phyloP scores from a whole-genome alignment of 148 eudicot genomes.

The Mesembryanthemum crystallinum region DNA sequence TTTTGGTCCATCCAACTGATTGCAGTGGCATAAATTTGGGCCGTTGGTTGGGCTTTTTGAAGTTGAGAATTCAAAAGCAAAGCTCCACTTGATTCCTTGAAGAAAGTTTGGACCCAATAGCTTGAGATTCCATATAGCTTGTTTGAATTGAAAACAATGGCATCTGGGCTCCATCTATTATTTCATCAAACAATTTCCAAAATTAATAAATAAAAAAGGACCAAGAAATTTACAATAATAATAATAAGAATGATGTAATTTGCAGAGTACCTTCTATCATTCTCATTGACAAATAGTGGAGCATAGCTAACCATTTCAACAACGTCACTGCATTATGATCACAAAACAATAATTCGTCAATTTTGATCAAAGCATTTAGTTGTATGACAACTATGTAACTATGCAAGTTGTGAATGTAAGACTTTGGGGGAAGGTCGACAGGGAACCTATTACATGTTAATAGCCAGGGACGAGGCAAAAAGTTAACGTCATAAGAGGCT shows the following conservation, averaged over 20 bases:
- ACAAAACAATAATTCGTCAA: neutral
- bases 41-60: conserved; percentile 25
- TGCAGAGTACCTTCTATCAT: conserved; percentile 30
- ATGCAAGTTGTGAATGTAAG: too few species aligned
- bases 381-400: too few species aligned
- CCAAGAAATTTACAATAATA: neutral
- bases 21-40: conserved; percentile 49
- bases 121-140: conserved; percentile 70
- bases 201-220: neutral
- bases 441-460: too few species aligned
- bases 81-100: conserved; percentile 71
- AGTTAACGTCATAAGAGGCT: too few species aligned
- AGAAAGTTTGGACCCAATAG: conserved; percentile 84
- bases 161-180: conserved; percentile 67
- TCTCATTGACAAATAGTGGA: conserved; percentile 64
- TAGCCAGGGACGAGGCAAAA: too few species aligned
- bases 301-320: conserved; percentile 93
- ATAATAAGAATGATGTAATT: neutral
- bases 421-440: too few species aligned
- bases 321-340: conserved; percentile 57
- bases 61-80: conserved; percentile 48
- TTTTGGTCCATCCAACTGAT: conserved; percentile 45
- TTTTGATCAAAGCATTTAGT: too few species aligned
- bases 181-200: neutral
- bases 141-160: conserved; percentile 66